Conservation (phyloP, 441 rosid species). For the Populus hybrid region DNA sequence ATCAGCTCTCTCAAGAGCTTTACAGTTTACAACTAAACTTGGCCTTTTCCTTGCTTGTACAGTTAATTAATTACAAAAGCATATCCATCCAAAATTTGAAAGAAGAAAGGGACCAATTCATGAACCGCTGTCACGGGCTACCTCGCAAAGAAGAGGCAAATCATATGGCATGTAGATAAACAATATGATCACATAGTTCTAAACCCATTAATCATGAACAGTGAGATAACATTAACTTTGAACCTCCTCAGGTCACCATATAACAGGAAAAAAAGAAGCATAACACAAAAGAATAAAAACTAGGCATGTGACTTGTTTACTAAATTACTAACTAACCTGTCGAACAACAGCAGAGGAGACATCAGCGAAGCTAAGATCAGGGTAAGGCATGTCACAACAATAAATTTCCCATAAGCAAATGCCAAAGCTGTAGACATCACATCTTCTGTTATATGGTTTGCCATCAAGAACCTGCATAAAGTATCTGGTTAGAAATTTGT, state of each 20-base stretch:
- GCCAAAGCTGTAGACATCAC: slow-evolving; percentile 96
- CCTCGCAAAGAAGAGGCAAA: not conserved
- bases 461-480: slow-evolving; percentile 79
- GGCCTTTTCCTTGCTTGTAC: not conserved
- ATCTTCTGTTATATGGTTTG: slow-evolving; percentile 86
- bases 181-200: not conserved
- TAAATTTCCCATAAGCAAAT: slow-evolving; percentile 96
- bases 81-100: too few relatives aligned
- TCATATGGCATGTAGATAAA: not conserved
- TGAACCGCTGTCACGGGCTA: not conserved
- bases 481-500: slow-evolving; percentile 9
- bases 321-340: slow-evolving; percentile 51
- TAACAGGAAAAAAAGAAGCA: not conserved
- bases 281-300: not conserved
- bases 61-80: too few relatives aligned
- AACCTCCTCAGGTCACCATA: not conserved
- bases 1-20: not conserved
- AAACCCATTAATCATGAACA: not conserved
- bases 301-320: not conserved
- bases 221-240: not conserved
- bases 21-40: not conserved
- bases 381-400: slow-evolving; percentile 91
- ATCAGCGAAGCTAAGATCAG: slow-evolving; percentile 79
- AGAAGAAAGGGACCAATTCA: not conserved
- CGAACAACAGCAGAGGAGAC: slow-evolving; percentile 82